Evolutionary conservation across 371 early-diverging fungal genomes (phyloP), one percentile per base, ranked within the genome.

Genomic region (Mucor mucedo): DNA sequence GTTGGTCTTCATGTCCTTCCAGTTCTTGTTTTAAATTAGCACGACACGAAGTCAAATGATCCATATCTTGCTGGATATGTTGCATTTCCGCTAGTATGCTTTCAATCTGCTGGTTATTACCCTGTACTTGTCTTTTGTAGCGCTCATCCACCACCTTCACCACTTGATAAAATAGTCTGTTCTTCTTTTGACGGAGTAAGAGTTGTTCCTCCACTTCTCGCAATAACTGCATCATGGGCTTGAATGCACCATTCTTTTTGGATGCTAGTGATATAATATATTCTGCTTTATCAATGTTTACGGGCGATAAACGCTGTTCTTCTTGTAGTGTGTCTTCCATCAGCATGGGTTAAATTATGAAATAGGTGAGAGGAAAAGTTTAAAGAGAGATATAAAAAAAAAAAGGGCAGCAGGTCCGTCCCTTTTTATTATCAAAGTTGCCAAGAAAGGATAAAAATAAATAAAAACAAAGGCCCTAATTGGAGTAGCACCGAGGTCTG

Each of bases 201-300:
- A 65, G 32, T 39, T 69, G 61, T 8, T 69, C 63, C 14, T 63
- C 66, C 32, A 66, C 55, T 44, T 72, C 69, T 53, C 69, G 50
- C 11, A 69, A 52, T 3, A 55, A 9, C 21, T 44, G 28, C 45
- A 70, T 55, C 52, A 70, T 62, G 11, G 49, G 21, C 44, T 70
- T 70, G n/a, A 62, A 70, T 10, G 65, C 53, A 28, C 62, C 54
- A n/a, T 61, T 61, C 29, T 63, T 64, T 28, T 57, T 64, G 6
- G 35, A 32, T 0, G 62, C 52, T 30, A 65, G 33, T 2, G 65
- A 55, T 30, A 70, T 45, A 38, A 70, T 44, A 13, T 52, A 52
- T 21, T 70, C 70, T 32, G 70, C 70, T 59, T 58, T 65, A 6
- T 65, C 62, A 10, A 65, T 27, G 35, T 62, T 49, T 13, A 65